phyloP scores from a whole-genome alignment of 2,329 filamentous ascomycete genomes.

The Penicillium sp. region DNA sequence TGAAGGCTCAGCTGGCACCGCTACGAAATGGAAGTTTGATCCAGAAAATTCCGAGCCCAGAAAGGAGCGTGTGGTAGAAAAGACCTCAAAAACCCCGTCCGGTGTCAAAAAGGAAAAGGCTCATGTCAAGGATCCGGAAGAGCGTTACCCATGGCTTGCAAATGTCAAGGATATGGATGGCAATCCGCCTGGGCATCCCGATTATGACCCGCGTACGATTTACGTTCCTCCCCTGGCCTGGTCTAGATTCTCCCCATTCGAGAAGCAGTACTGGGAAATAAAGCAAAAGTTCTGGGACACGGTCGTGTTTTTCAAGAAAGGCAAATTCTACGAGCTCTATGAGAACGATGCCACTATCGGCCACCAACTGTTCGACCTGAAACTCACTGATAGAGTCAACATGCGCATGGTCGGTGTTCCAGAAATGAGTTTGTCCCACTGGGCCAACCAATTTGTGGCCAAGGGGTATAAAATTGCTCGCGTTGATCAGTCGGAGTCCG shows the following conservation, averaged over 20 bases:
- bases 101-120: conserved; percentile 57
- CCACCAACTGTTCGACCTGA: conserved; percentile 93
- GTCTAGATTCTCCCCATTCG: conserved; percentile 82
- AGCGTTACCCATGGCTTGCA: conserved; percentile 85
- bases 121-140: conserved; percentile 72
- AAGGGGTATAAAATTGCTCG: conserved; percentile 96
- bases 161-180: conserved; percentile 78
- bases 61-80: conserved; percentile 42
- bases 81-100: conserved; percentile 31
- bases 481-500: conserved; percentile 95
- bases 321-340: conserved; percentile 97
- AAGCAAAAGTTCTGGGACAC: conserved; percentile 98
- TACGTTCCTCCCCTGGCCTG: conserved; percentile 78
- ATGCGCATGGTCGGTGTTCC: conserved; percentile 99
- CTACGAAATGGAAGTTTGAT: conserved; percentile 75
- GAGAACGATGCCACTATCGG: conserved; percentile 96
- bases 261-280: conserved; percentile 99
- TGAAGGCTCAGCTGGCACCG: conserved; percentile 59
- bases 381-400: conserved; percentile 95
- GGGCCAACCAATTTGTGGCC: conserved; percentile 97
- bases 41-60: conserved; percentile 52
- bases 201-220: conserved; percentile 87
- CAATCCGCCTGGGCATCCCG: conserved; percentile 69
- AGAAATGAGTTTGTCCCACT: conserved; percentile 89
- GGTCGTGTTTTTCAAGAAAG: conserved; percentile 99